These are phyloP conservation scores for Acer yangbiense DNA, from an alignment of 345 rosid species.

Conservation along the genomic window DNA sequence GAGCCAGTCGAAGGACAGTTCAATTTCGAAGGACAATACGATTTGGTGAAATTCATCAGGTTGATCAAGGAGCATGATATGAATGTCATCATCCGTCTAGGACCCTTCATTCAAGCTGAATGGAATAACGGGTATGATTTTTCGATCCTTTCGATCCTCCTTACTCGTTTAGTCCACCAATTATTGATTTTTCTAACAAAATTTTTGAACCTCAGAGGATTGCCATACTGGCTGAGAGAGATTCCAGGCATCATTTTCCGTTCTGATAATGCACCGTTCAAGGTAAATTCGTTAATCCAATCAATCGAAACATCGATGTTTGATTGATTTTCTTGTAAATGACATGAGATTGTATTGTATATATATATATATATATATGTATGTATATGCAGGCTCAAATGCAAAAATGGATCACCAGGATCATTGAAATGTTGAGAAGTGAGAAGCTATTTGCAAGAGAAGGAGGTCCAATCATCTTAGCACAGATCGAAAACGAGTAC, in stretches of 20 bases:
- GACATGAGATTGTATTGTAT: neutral
- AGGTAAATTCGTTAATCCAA: slow-evolving; percentile 46
- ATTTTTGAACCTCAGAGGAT: slow-evolving; percentile 53
- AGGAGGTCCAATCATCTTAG: slow-evolving; percentile 77
- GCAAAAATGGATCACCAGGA: slow-evolving; percentile 51
- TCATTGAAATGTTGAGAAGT: slow-evolving; percentile 40
- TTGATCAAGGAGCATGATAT: slow-evolving; percentile 50
- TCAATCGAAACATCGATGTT: too few relatives aligned
- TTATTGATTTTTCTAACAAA: neutral
- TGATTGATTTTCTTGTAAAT: neutral
- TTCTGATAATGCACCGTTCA: slow-evolving; percentile 70
- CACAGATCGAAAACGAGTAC: slow-evolving; percentile 97
- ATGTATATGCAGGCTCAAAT: slow-evolving; percentile 48
- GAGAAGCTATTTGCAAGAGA: slow-evolving; percentile 69
- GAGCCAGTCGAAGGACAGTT: slow-evolving; percentile 67
- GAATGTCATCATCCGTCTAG: slow-evolving; percentile 71
- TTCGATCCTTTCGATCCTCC: neutral
- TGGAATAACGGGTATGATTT: slow-evolving; percentile 89
- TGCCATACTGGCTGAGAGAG: slow-evolving; percentile 92
- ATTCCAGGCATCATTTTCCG: slow-evolving; percentile 69
- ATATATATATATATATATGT: neutral
- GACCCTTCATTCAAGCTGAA: slow-evolving; percentile 95
- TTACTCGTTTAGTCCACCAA: neutral
- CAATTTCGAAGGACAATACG: slow-evolving; percentile 68
- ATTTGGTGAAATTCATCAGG: slow-evolving; percentile 79